Conservation (phyloP, 345 rosid species). For the Microthlaspi erraticum region DNA sequence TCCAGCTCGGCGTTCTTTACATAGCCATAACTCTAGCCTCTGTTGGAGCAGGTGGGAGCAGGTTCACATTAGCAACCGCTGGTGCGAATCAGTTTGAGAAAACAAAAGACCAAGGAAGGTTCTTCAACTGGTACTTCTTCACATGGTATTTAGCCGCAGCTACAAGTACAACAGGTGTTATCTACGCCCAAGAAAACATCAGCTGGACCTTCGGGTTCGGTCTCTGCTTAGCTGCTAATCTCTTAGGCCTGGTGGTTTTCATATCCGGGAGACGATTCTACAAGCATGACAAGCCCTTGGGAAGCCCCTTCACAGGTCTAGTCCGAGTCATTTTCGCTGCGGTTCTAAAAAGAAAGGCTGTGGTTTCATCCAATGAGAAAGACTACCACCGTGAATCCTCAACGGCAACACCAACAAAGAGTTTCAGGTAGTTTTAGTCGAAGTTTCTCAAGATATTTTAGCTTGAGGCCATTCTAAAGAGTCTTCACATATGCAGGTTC, state of each 20-base stretch:
- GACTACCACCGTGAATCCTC: constrained; percentile 47
- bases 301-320: constrained; percentile 55
- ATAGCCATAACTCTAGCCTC: constrained; percentile 46
- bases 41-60: constrained; percentile 44
- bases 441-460: neutral
- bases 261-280: constrained; percentile 49
- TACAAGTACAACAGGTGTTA: constrained; percentile 44
- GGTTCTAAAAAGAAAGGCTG: constrained; percentile 43
- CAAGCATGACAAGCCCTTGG: constrained; percentile 46
- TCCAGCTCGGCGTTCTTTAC: constrained; percentile 49
- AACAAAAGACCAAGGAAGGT: constrained; percentile 45
- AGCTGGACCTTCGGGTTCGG: constrained; percentile 61
- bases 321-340: constrained; percentile 53
- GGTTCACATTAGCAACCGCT: constrained; percentile 50
- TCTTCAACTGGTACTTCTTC: constrained; percentile 64
- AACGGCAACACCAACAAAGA: constrained; percentile 33
- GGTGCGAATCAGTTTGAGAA: constrained; percentile 55
- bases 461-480: neutral
- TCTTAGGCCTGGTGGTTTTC: constrained; percentile 43
- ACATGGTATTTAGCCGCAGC: constrained; percentile 31
- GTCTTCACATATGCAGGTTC: constrained; percentile 1
- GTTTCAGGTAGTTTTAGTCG: constrained; percentile 45
- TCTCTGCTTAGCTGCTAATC: constrained; percentile 45
- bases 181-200: constrained; percentile 52
- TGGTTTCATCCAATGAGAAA: constrained; percentile 33